Percentiles rank a stretch among this genome's conserved stretches.
Evolutionary conservation across 2,329 filamentous ascomycete genomes (phyloP).

Genomic region (Scedosporium dehoogii): DNA sequence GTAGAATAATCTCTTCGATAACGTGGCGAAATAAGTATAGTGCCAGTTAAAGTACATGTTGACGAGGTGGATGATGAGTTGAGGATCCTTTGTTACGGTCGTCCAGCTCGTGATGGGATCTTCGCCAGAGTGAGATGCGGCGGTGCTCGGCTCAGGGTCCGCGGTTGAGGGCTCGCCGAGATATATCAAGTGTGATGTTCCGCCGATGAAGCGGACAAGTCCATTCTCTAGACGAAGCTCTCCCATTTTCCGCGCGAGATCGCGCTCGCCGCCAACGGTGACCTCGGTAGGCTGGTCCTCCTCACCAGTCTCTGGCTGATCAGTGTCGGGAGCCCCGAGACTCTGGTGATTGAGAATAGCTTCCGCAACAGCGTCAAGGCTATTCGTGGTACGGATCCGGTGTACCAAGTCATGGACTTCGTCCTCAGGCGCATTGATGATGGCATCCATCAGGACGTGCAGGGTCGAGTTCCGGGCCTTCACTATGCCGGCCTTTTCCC

Average conservation of each 20-base stretch:
- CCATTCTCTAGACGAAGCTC: slow-evolving; percentile 82
- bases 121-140: slow-evolving; percentile 41
- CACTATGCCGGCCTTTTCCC: slow-evolving; percentile 80
- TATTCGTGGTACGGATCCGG: slow-evolving; percentile 79
- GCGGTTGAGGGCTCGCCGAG: slow-evolving; percentile 40
- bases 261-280: slow-evolving; percentile 54
- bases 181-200: slow-evolving; percentile 88
- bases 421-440: slow-evolving; percentile 83
- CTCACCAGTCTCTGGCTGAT: slow-evolving; percentile 23
- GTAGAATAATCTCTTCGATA: slow-evolving; percentile 80
- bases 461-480: slow-evolving; percentile 82
- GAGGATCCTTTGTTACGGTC: slow-evolving; percentile 66
- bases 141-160: slow-evolving; percentile 29
- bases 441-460: slow-evolving; percentile 85
- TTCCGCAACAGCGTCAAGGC: slow-evolving; percentile 45
- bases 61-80: slow-evolving; percentile 75
- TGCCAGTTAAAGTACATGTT: slow-evolving; percentile 99
- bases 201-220: slow-evolving; percentile 81
- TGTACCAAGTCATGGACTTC: slow-evolving; percentile 73
- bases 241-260: slow-evolving; percentile 87
- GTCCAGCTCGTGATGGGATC: slow-evolving; percentile 82
- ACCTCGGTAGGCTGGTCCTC: slow-evolving; percentile 28
- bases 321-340: slow-evolving; percentile 22
- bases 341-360: slow-evolving; percentile 30
- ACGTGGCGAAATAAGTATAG: slow-evolving; percentile 88